Base-by-base conservation (phyloP, 1,284 basidiomycete species). In the Rhodotorula sp. region DNA sequence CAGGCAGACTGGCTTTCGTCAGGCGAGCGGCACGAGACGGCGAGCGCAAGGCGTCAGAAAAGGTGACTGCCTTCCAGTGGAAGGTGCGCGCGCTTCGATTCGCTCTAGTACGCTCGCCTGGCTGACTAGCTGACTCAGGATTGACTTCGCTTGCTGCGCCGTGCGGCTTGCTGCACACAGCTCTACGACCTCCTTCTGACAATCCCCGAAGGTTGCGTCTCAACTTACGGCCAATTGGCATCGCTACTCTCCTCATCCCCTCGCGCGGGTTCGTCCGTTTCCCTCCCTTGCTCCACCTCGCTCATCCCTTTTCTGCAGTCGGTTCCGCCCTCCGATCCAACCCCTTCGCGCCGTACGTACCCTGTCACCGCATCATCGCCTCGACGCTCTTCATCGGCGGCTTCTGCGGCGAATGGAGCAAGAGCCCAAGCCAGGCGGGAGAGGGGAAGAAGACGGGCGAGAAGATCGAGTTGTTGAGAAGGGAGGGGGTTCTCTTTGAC, bases 331-430 rank as follows among this genome's bases (percentile, higher is more conserved):
- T 89, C 49, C 81, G 84, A 49, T 82, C 81, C 51, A 89, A 89
- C 74, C 87, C 87, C 0, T 89, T 88, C 76, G 84, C 84, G 9
- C 88, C 88, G 0, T 83, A 81, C 63, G 82, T 88, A 15, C 88
- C 87, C 0, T 89, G 88, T 64, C 88, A 89, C 74, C 84, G 88
- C 44, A 83, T 89, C 61, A 84, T 89, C 34, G 85, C 87, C 0
- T 85, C 86, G 2, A 84, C 83, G 70, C 74, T 83, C 15, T 87
- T 83, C 65, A 81, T 88, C 27, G 87, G 87, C 4, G 76, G 77
- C 1, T 88, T 85, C 74, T 81, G 79, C 62, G 87, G 87, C 20
- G 84, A 88, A 76, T 88, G 87, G 86, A 84, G 83, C 6, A 82
- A 62, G 11, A 29, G 15, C 36, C 8, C 36, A n/a, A 34, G 20